Conservation (phyloP, 768 basidiomycete species). For the Ramaria sp. region DNA sequence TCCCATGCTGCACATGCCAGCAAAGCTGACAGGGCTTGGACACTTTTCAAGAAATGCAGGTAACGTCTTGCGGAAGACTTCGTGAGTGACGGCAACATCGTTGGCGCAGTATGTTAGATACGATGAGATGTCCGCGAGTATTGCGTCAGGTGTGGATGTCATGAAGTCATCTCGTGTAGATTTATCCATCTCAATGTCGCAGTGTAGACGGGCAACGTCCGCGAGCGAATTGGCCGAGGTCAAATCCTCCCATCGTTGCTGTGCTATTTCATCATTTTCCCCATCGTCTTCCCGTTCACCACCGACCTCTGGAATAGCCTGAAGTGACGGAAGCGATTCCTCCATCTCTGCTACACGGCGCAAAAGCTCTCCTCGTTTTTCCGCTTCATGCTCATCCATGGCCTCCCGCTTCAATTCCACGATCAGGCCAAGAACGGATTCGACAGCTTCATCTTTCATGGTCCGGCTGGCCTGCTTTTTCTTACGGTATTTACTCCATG, state of each 20-base stretch:
- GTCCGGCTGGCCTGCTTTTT: conserved; percentile 42
- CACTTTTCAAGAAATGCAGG: conserved; percentile 76
- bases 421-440: conserved; percentile 46
- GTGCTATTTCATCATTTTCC: background rate
- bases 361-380: conserved; percentile 28
- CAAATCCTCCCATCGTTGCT: conserved; percentile 79
- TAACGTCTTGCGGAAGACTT: conserved; percentile 64
- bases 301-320: conserved; percentile 12
- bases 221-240: conserved; percentile 87
- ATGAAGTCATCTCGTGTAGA: conserved; percentile 67
- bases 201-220: conserved; percentile 88
- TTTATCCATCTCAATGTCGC: conserved; percentile 72
- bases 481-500: conserved; percentile 84
- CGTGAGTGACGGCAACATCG: conserved; percentile 80
- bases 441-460: conserved; percentile 43
- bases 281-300: background rate
- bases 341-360: conserved; percentile 27
- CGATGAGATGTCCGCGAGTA: conserved; percentile 53
- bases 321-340: conserved; percentile 26
- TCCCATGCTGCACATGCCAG: conserved; percentile 86
- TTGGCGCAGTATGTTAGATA: conserved; percentile 79
- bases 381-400: conserved; percentile 29
- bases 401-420: conserved; percentile 21
- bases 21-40: conserved; percentile 88
- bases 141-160: conserved; percentile 51